Evolutionary conservation across 2,329 filamentous ascomycete genomes (phyloP).

Genomic region (Gyromitra esculenta): DNA sequence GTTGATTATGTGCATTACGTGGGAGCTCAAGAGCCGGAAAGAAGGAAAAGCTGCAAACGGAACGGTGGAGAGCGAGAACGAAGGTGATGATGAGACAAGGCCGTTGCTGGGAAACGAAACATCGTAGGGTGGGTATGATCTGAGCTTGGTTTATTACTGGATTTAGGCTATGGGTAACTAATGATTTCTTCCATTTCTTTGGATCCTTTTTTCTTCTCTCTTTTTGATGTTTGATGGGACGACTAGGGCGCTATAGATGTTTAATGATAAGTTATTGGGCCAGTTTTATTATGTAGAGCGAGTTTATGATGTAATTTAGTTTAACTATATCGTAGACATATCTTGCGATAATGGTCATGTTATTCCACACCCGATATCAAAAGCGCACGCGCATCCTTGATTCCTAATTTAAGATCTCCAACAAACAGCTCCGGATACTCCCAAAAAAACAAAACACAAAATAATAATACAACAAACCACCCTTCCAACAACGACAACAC

Average conservation of each 20-base stretch:
- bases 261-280: conserved; percentile 3
- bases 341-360: not conserved
- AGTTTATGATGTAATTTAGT: conserved; percentile 40
- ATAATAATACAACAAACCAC: not conserved
- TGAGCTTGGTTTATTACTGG: not conserved
- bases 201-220: not conserved
- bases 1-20: conserved; percentile 81
- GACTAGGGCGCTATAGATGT: conserved; percentile 25
- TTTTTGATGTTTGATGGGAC: conserved; percentile 11
- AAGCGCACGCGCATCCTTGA: conserved; percentile 17
- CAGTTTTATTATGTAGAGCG: not conserved
- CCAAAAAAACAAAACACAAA: not conserved
- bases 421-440: not conserved
- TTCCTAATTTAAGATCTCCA: not conserved
- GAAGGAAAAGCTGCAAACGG: conserved; percentile 52
- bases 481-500: not conserved
- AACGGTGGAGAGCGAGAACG: conserved; percentile 7
- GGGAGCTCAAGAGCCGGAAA: conserved; percentile 67
- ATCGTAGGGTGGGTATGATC: conserved; percentile 58
- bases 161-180: not conserved
- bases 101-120: conserved; percentile 62
- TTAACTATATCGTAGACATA: conserved; percentile 27
- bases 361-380: conserved; percentile 1
- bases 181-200: not conserved
- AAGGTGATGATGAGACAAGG: conserved; percentile 60